These are phyloP conservation scores for Aspergillus unguis DNA, from an alignment of 2,329 filamentous ascomycete species.

Conservation along the genomic window DNA sequence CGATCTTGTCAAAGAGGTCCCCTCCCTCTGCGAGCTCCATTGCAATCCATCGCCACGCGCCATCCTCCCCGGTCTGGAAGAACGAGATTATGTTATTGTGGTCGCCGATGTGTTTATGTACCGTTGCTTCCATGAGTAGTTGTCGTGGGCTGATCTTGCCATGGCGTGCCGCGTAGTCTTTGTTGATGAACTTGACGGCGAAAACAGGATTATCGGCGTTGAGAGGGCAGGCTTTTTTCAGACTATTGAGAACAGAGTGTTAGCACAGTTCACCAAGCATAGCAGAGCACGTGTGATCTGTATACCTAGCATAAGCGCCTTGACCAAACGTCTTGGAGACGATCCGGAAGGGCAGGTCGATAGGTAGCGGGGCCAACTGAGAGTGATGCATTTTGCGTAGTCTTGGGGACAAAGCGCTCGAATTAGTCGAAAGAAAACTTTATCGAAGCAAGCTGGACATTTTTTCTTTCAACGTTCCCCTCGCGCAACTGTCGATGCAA, in stretches of 20 bases:
- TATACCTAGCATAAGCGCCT: slow-evolving; percentile 93
- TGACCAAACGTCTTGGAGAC: slow-evolving; percentile 95
- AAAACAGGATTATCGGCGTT: slow-evolving; percentile 72
- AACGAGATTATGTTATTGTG: slow-evolving; percentile 94
- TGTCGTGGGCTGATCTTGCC: slow-evolving; percentile 87
- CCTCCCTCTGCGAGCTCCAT: slow-evolving; percentile 97
- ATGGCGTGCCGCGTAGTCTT: slow-evolving; percentile 85
- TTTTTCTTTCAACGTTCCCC: slow-evolving; percentile 11
- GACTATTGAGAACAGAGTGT: slow-evolving; percentile 50
- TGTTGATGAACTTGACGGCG: slow-evolving; percentile 98
- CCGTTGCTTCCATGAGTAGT: slow-evolving; percentile 82
- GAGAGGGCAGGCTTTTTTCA: slow-evolving; percentile 85
- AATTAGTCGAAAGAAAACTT: neutral
- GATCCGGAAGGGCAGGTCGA: slow-evolving; percentile 84
- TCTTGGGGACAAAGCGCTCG: neutral
- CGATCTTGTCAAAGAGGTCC: slow-evolving; percentile 98
- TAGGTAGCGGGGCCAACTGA: slow-evolving; percentile 81
- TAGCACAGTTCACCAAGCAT: slow-evolving; percentile 10
- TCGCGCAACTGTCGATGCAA: slow-evolving; percentile 17
- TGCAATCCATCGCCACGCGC: slow-evolving; percentile 90
- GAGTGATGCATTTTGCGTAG: slow-evolving; percentile 61
- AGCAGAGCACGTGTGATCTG: neutral
- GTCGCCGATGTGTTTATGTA: slow-evolving; percentile 83
- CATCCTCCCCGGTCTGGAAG: slow-evolving; percentile 82
- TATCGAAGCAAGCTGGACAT: neutral